phyloP scores from a whole-genome alignment of 2,329 filamentous ascomycete genomes.

The Sporothrix inflata region DNA sequence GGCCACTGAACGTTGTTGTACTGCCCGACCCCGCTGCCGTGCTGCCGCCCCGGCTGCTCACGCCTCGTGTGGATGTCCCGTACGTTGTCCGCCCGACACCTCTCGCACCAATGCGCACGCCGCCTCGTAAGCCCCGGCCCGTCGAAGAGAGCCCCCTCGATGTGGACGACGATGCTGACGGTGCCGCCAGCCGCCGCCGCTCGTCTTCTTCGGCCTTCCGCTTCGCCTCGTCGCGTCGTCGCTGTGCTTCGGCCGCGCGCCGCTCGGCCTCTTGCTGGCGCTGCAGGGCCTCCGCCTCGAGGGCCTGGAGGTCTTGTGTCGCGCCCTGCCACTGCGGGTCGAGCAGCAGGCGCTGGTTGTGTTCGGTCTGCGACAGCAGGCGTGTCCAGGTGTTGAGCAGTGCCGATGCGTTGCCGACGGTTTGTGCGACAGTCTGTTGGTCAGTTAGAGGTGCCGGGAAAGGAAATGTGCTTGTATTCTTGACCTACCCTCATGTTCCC shows the following conservation, averaged over 20 bases:
- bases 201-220: constrained; percentile 66
- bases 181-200: constrained; percentile 43
- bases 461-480: neutral
- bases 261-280: constrained; percentile 78
- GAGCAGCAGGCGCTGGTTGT: constrained; percentile 90
- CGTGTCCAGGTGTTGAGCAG: constrained; percentile 94
- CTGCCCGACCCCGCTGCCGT: neutral
- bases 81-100: constrained; percentile 24
- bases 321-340: constrained; percentile 90
- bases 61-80: constrained; percentile 11
- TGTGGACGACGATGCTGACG: constrained; percentile 18
- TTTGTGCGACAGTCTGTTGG: constrained; percentile 75
- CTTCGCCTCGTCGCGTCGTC: constrained; percentile 71
- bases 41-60: neutral
- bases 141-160: constrained; percentile 14
- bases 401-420: constrained; percentile 83
- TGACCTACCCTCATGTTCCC: constrained; percentile 73
- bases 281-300: constrained; percentile 76
- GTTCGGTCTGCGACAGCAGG: constrained; percentile 94
- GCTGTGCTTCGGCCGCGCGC: constrained; percentile 76
- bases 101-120: constrained; percentile 17
- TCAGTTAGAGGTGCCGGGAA: neutral
- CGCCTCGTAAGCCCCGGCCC: constrained; percentile 11
- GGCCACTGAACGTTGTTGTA: constrained; percentile 27
- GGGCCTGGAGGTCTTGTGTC: constrained; percentile 80